Percentiles rank a stretch among this genome's conserved stretches.
These are phyloP conservation scores for Tricholoma saponaceum DNA, from an alignment of 768 basidiomycete genomes.

Conservation along the genomic window DNA sequence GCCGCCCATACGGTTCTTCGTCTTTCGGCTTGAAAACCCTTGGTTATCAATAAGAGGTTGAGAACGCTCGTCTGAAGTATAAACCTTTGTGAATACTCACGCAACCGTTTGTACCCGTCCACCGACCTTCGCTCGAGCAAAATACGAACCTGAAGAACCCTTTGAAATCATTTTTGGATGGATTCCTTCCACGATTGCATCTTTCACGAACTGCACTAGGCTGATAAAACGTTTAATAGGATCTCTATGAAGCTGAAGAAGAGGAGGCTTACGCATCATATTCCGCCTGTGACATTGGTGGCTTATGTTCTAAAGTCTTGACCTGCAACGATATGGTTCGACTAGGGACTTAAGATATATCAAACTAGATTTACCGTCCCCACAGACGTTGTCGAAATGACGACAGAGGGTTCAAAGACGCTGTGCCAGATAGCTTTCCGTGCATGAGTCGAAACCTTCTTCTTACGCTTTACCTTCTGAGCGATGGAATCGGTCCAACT, in stretches of 20 bases:
- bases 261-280: conserved; percentile 57
- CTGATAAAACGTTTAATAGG: conserved; percentile 30
- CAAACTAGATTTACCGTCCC: conserved; percentile 31
- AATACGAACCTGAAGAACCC: conserved; percentile 89
- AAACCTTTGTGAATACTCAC: conserved; percentile 38
- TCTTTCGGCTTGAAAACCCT: conserved; percentile 93
- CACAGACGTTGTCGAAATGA: conserved; percentile 26
- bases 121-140: conserved; percentile 80
- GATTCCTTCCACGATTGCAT: conserved; percentile 69
- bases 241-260: background rate
- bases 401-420: conserved; percentile 67
- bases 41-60: background rate
- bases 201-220: conserved; percentile 58
- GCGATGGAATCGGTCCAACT: conserved; percentile 89
- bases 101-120: conserved; percentile 76
- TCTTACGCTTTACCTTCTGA: conserved; percentile 80
- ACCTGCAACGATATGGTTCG: conserved; percentile 32
- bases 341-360: conserved; percentile 4
- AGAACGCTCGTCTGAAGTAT: background rate
- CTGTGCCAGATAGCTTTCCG: conserved; percentile 76
- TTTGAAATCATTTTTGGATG: conserved; percentile 91
- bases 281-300: conserved; percentile 68
- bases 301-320: conserved; percentile 80
- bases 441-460: conserved; percentile 62
- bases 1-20: conserved; percentile 82